Evolutionary conservation across 163 green algal genomes (phyloP).

Genomic region (Picocystis sp.): DNA sequence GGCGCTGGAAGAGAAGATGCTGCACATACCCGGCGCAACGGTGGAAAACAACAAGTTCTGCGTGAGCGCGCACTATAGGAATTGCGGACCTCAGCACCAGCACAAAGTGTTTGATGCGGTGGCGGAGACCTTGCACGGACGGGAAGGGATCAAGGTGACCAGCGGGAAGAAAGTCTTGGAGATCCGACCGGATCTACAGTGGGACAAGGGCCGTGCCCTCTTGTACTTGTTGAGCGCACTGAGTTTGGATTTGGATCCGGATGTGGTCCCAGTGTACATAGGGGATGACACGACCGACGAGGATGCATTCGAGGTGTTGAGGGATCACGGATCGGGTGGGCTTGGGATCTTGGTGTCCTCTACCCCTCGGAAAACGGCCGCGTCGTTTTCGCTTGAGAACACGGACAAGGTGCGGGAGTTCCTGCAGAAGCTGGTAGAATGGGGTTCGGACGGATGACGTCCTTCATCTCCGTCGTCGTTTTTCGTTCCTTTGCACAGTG

Average conservation of each 20-base stretch:
- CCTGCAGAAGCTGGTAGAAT: constrained; percentile 47
- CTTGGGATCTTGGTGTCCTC: constrained; percentile 68
- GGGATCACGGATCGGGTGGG: constrained; percentile 17
- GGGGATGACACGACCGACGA: constrained; percentile 96
- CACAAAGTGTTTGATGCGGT: constrained; percentile 26
- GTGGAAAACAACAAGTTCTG: constrained; percentile 98
- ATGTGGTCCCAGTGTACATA: constrained; percentile 87
- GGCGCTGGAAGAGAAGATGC: constrained; percentile 9
- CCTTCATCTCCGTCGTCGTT: too few species aligned
- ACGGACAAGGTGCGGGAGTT: constrained; percentile 59
- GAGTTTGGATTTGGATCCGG: constrained; percentile 30
- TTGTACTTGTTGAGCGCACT: constrained; percentile 71
- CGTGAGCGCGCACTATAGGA: constrained; percentile 81
- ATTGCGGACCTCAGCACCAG: constrained; percentile 29
- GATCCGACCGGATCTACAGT: constrained; percentile 69
- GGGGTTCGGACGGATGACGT: constrained; percentile 19
- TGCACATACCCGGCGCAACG: constrained; percentile 45
- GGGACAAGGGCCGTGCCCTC: constrained; percentile 89
- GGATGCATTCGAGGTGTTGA: constrained; percentile 71
- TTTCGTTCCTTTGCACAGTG: too few species aligned
- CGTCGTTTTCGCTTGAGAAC: constrained; percentile 50
- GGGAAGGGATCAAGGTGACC: constrained; percentile 43
- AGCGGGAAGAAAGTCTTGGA: constrained; percentile 86
- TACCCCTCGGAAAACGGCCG: constrained; percentile 56
- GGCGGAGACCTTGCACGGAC: constrained; percentile 18